Percentiles rank a stretch among this genome's conserved stretches.
These are phyloP conservation scores for Dendrocalamus sinicus DNA, from an alignment of 176 grass and related monocot genomes.

Conservation along the genomic window DNA sequence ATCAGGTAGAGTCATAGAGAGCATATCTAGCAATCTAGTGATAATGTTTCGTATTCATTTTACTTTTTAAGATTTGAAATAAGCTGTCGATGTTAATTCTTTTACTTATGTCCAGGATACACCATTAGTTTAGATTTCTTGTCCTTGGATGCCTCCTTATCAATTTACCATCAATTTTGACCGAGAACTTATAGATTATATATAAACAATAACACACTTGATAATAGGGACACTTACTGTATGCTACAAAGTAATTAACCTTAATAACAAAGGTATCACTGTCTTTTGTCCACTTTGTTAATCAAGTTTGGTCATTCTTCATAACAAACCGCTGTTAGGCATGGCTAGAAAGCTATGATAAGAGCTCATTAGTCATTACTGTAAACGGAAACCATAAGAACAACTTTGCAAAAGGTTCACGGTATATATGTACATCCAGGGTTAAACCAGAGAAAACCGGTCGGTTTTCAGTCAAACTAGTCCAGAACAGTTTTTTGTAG, in stretches of 20 bases:
- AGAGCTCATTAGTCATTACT: constrained; percentile 8
- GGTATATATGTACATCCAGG: neutral
- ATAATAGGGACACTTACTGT: neutral
- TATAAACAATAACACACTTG: neutral
- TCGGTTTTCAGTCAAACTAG: neutral
- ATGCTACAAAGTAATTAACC: neutral
- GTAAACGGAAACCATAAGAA: constrained; percentile 6
- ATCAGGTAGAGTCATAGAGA: neutral
- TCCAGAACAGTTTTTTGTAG: neutral
- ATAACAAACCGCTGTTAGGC: neutral
- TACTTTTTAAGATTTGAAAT: neutral
- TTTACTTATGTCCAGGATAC: too few species aligned
- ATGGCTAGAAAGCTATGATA: constrained; percentile 7
- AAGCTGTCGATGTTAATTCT: neutral
- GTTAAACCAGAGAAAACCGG: neutral
- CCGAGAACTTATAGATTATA: neutral
- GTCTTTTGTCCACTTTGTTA: neutral
- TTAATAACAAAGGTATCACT: neutral
- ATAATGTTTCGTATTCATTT: neutral
- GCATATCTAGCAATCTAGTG: neutral
- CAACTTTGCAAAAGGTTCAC: constrained; percentile 8
- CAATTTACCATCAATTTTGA: neutral
- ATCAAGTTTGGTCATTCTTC: neutral
- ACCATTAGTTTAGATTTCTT: neutral
- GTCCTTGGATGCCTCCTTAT: neutral